Percentiles rank a stretch among this genome's conserved stretches.
phyloP scores from a whole-genome alignment of 768 basidiomycete genomes.

The Podaxis carcinomalis region DNA sequence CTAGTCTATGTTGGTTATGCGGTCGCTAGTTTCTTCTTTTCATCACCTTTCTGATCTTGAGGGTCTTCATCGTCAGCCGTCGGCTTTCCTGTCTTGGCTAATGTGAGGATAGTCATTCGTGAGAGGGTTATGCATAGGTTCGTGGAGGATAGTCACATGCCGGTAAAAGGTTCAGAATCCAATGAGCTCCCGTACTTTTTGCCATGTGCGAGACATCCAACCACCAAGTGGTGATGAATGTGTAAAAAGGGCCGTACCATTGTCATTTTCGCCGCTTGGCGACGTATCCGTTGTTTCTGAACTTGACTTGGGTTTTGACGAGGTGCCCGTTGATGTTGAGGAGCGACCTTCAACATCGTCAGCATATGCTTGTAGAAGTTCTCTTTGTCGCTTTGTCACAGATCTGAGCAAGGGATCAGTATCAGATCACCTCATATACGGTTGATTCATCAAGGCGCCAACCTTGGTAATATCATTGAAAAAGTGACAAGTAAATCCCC shows the following conservation, averaged over 20 bases:
- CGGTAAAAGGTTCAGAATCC: constrained; percentile 61
- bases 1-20: constrained; percentile 25
- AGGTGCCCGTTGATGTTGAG: constrained; percentile 1
- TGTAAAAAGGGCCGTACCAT: constrained; percentile 76
- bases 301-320: constrained; percentile 8
- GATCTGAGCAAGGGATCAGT: constrained; percentile 45
- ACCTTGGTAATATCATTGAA: constrained; percentile 87
- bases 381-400: constrained; percentile 77
- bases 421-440: neutral
- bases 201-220: constrained; percentile 69
- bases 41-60: constrained; percentile 37
- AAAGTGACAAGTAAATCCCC: constrained; percentile 92
- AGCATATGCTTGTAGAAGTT: constrained; percentile 85
- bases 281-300: constrained; percentile 17
- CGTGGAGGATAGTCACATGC: constrained; percentile 29
- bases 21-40: constrained; percentile 46
- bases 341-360: constrained; percentile 80
- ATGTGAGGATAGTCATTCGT: constrained; percentile 19
- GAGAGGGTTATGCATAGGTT: neutral
- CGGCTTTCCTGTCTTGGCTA: constrained; percentile 20
- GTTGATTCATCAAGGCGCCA: constrained; percentile 21
- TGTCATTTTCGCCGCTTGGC: constrained; percentile 34
- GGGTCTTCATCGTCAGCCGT: constrained; percentile 24
- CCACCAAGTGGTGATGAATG: constrained; percentile 52
- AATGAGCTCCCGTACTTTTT: constrained; percentile 64